Conservation (phyloP, 495 filamentous ascomycete species). For the Talaromyces stipitatus region DNA sequence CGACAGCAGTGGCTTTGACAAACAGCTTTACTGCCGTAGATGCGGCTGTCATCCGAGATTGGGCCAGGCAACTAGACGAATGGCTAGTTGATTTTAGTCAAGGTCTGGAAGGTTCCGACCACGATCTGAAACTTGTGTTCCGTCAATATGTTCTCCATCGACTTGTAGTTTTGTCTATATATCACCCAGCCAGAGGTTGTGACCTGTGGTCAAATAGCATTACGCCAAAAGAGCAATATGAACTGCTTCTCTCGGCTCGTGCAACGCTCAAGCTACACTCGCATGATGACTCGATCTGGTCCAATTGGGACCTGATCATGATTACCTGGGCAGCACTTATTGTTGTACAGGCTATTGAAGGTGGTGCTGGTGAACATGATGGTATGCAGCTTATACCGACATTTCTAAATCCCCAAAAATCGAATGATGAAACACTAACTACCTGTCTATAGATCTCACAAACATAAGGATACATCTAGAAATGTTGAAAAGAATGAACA, state of each 20-base stretch:
- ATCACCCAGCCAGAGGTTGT: conserved; percentile 1
- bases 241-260: conserved; percentile 5
- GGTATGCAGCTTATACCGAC: background rate
- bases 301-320: conserved; percentile 7
- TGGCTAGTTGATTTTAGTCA: conserved; percentile 6
- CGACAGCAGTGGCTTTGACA: background rate
- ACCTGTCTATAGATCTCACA: conserved; percentile 1
- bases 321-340: conserved; percentile 7
- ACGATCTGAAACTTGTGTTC: conserved; percentile 1
- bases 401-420: too few relatives aligned
- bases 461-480: conserved; percentile 8
- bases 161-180: conserved; percentile 6
- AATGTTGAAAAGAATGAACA: conserved; percentile 6
- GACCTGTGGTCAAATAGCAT: conserved; percentile 7
- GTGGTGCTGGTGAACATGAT: conserved; percentile 4
- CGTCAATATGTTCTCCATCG: conserved; percentile 8
- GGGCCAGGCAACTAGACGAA: conserved; percentile 6
- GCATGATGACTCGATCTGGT: conserved; percentile 6
- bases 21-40: conserved; percentile 3
- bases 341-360: conserved; percentile 6
- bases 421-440: background rate
- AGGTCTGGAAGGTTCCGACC: background rate
- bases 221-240: conserved; percentile 6
- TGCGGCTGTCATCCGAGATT: conserved; percentile 5
- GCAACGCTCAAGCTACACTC: conserved; percentile 5